Evolutionary conservation across 805 yeast genomes (phyloP).

Genomic region (Brettanomyces anomalus): DNA sequence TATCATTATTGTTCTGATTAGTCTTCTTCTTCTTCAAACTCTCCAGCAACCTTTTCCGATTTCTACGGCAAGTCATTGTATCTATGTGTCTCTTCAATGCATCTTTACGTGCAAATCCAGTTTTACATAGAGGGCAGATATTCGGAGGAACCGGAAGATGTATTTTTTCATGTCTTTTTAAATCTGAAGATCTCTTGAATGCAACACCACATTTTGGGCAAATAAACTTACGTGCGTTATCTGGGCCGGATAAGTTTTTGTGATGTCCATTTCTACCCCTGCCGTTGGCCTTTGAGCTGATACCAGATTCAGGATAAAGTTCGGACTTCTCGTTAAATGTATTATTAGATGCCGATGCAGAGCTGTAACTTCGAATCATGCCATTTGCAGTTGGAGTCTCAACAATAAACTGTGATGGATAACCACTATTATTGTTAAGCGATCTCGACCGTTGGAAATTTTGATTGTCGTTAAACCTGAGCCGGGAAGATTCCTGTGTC

Average conservation of each 20-base stretch:
- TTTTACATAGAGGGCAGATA: conserved; percentile 67
- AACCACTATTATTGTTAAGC: no score
- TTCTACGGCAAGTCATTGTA: conserved; percentile 67
- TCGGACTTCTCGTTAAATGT: neutral
- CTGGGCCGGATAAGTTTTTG: neutral
- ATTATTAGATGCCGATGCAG: neutral
- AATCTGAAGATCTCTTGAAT: conserved; percentile 60
- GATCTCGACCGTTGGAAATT: no score
- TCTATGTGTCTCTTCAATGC: conserved; percentile 70
- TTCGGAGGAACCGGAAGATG: conserved; percentile 67
- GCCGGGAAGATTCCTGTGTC: no score
- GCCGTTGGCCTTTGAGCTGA: neutral
- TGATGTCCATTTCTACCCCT: neutral
- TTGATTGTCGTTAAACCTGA: no score
- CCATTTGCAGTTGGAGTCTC: conserved; percentile 2
- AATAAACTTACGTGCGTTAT: conserved; percentile 17
- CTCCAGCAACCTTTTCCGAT: conserved; percentile 42
- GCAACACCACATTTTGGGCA: conserved; percentile 55
- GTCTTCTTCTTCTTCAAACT: conserved; percentile 3
- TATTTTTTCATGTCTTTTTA: conserved; percentile 68
- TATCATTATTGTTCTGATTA: conserved; percentile 4
- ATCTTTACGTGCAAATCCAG: conserved; percentile 78
- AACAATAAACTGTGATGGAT: conserved; percentile 2
- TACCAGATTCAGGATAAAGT: neutral
- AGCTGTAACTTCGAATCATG: neutral